These are phyloP conservation scores for Tilletia caries DNA, from an alignment of 1,284 basidiomycete species.

Conservation along the genomic window DNA sequence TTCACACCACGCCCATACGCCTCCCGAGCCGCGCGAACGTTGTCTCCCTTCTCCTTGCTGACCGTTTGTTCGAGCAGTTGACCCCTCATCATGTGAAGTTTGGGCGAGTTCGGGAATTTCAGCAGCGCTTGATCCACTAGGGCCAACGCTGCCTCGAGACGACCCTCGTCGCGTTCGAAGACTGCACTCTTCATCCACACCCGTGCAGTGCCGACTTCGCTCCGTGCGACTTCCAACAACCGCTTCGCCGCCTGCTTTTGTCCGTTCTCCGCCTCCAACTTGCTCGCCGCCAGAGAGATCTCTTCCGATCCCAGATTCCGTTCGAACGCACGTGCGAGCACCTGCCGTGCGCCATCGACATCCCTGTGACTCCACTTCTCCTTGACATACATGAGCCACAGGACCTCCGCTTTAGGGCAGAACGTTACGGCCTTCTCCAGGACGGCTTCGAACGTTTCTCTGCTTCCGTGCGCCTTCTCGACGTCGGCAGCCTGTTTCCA, in stretches of 20 bases:
- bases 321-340: slow-evolving; percentile 84
- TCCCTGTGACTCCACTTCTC: slow-evolving; percentile 82
- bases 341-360: slow-evolving; percentile 76
- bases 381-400: slow-evolving; percentile 96
- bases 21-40: slow-evolving; percentile 30
- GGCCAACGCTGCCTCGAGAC: slow-evolving; percentile 69
- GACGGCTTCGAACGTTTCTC: slow-evolving; percentile 75
- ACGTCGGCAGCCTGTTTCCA: slow-evolving; percentile 89
- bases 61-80: slow-evolving; percentile 64
- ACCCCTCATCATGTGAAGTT: slow-evolving; percentile 93
- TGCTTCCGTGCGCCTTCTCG: slow-evolving; percentile 81
- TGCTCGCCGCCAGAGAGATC: slow-evolving; percentile 95
- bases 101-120: slow-evolving; percentile 81
- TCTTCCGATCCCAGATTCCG: slow-evolving; percentile 94
- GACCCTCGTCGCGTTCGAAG: slow-evolving; percentile 84
- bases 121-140: slow-evolving; percentile 70
- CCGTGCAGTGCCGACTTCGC: slow-evolving; percentile 82
- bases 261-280: slow-evolving; percentile 89
- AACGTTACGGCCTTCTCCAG: slow-evolving; percentile 77
- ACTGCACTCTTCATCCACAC: slow-evolving; percentile 98
- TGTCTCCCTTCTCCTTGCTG: slow-evolving; percentile 9
- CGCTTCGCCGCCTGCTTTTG: slow-evolving; percentile 79
- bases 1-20: slow-evolving; percentile 67
- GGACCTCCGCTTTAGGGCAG: slow-evolving; percentile 87
- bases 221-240: slow-evolving; percentile 79